These are phyloP conservation scores for Alternaria sp. DNA, from an alignment of 2,329 filamentous ascomycete genomes.

Conservation along the genomic window DNA sequence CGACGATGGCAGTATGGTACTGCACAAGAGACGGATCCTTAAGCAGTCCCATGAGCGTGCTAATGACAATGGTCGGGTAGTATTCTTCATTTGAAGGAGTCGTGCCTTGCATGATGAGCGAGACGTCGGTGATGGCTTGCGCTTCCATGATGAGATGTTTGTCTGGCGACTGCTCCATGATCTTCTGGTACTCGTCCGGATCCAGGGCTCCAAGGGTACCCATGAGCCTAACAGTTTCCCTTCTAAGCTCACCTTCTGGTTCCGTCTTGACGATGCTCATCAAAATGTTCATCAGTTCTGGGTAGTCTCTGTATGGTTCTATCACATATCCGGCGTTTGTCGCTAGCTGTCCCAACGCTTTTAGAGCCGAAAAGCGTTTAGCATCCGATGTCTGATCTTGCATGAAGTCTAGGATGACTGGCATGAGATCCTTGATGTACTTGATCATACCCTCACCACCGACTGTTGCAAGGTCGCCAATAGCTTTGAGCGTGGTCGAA, in stretches of 20 bases:
- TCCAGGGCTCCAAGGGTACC: constrained; percentile 94
- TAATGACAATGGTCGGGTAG: constrained; percentile 97
- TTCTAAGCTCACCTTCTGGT: constrained; percentile 82
- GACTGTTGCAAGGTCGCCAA: constrained; percentile 92
- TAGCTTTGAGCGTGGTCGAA: constrained; percentile 91
- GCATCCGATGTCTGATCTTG: constrained; percentile 91
- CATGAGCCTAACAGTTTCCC: constrained; percentile 96
- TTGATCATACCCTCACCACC: constrained; percentile 92
- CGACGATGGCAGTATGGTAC: constrained; percentile 92
- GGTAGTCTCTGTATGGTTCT: constrained; percentile 92
- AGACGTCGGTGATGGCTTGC: constrained; percentile 86
- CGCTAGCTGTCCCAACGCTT: constrained; percentile 88
- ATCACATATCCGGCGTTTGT: constrained; percentile 99
- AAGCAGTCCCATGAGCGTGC: constrained; percentile 88
- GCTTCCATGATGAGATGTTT: constrained; percentile 73
- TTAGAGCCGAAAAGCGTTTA: constrained; percentile 90
- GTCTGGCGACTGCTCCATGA: constrained; percentile 87
- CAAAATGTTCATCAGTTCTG: constrained; percentile 88
- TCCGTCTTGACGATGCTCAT: constrained; percentile 95
- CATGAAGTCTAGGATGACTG: constrained; percentile 89
- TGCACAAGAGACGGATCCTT: constrained; percentile 89
- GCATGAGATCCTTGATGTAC: constrained; percentile 93
- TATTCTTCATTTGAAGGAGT: constrained; percentile 98
- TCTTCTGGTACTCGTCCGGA: constrained; percentile 95
- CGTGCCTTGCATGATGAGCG: constrained; percentile 95